Conservation (phyloP, 495 filamentous ascomycete genomes). For the Aspergillus steynii region DNA sequence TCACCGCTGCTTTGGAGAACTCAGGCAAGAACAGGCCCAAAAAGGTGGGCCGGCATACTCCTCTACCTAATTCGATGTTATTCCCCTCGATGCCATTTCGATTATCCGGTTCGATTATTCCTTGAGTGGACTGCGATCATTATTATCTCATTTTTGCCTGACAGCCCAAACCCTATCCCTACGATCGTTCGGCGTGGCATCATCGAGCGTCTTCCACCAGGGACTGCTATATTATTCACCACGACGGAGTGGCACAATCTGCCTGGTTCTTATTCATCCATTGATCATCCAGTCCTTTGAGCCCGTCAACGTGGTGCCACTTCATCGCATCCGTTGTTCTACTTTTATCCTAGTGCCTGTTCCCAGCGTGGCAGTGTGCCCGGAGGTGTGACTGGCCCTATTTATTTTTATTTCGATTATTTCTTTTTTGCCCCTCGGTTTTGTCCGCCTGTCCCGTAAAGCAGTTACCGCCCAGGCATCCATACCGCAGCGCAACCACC, state of each 20-base stretch:
- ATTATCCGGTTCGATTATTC: neutral
- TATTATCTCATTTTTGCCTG: constrained; percentile 9
- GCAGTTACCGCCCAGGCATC: constrained; percentile 1
- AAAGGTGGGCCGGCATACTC: neutral
- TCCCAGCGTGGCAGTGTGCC: constrained; percentile 13
- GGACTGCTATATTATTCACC: constrained; percentile 5
- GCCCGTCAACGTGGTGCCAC: constrained; percentile 18
- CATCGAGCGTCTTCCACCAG: constrained; percentile 19
- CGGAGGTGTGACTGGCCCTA: neutral
- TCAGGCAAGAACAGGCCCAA: neutral
- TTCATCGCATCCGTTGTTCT: constrained; percentile 13
- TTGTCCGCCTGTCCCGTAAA: neutral
- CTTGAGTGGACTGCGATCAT: neutral
- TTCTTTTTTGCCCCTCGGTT: neutral
- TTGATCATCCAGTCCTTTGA: neutral
- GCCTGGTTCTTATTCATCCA: constrained; percentile 9
- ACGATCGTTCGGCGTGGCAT: constrained; percentile 9
- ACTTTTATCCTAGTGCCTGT: constrained; percentile 12
- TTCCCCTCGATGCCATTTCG: neutral
- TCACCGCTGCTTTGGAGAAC: constrained; percentile 15
- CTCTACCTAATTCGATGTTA: too few species aligned
- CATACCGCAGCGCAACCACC: constrained; percentile 2
- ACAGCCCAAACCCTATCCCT: constrained; percentile 2
- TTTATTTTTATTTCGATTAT: constrained; percentile 2
- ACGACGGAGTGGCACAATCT: too few species aligned